Evolutionary conservation across 2,329 filamentous ascomycete species (phyloP).

Genomic region (Coccinonectria pachysandricola): DNA sequence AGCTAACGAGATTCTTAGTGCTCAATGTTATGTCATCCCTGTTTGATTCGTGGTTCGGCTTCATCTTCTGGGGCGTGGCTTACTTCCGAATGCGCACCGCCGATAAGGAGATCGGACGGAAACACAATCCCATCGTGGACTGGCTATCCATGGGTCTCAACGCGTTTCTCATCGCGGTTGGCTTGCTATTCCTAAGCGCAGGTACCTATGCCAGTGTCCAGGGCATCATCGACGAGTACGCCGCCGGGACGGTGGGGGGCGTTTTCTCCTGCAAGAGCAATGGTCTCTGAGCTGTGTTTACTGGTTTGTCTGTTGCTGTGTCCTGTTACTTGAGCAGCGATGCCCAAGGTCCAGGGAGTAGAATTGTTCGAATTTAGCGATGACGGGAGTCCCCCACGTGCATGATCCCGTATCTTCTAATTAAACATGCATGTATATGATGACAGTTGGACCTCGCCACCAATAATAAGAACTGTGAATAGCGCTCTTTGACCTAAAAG

Average conservation of each 20-base stretch:
- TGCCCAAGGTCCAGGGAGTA: too few species aligned
- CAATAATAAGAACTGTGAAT: too few species aligned
- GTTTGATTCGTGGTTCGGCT: conserved; percentile 88
- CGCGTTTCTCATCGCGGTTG: conserved; percentile 59
- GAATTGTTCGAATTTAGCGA: too few species aligned
- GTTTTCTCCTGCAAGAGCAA: conserved; percentile 68
- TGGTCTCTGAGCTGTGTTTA: conserved; percentile 38
- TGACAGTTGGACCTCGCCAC: too few species aligned
- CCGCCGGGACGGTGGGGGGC: conserved; percentile 51
- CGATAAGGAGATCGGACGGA: conserved; percentile 44
- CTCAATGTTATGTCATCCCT: conserved; percentile 74
- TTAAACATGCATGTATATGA: too few species aligned
- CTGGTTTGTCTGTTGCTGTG: conserved; percentile 1
- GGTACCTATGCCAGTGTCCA: conserved; percentile 75
- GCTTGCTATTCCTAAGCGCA: conserved; percentile 68
- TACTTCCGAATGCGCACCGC: conserved; percentile 66
- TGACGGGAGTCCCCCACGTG: too few species aligned
- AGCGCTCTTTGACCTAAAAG: conserved; percentile 5
- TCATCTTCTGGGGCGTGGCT: conserved; percentile 87
- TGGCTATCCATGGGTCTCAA: conserved; percentile 55
- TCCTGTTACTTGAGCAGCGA: too few species aligned
- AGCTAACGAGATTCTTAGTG: too few species aligned
- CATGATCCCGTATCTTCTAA: too few species aligned
- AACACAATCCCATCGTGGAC: conserved; percentile 39
- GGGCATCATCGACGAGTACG: conserved; percentile 65